Evolutionary conservation across 352 stramenopile species (phyloP).

Genomic region (Peronospora destructor): DNA sequence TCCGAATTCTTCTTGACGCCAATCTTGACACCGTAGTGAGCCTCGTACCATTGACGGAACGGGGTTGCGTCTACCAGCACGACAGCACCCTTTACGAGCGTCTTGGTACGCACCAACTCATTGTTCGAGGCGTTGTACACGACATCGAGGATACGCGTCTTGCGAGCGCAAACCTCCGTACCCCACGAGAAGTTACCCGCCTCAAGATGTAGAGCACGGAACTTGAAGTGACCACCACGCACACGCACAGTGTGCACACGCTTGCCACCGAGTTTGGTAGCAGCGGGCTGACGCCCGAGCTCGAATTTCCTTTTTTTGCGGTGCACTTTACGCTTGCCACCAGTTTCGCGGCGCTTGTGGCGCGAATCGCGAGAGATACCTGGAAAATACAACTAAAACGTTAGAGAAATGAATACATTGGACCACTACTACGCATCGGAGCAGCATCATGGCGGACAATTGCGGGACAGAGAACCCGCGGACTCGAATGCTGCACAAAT

Average conservation of each 20-base stretch:
- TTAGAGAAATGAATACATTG: slow-evolving; percentile 10
- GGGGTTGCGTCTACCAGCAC: slow-evolving; percentile 97
- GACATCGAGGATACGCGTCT: slow-evolving; percentile 99
- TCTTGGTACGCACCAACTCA: slow-evolving; percentile 99
- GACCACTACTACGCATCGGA: slow-evolving; percentile 15
- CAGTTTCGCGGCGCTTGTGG: slow-evolving; percentile 99
- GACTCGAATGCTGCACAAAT: slow-evolving; percentile 87
- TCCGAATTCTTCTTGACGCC: slow-evolving; percentile 83
- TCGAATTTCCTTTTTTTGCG: slow-evolving; percentile 99
- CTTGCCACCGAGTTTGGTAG: slow-evolving; percentile 98
- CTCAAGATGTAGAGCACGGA: slow-evolving; percentile 96
- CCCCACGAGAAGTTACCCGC: slow-evolving; percentile 99
- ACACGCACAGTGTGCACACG: slow-evolving; percentile 93
- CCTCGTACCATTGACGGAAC: slow-evolving; percentile 99
- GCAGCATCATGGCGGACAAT: slow-evolving; percentile 9
- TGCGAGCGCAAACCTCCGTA: slow-evolving; percentile 95
- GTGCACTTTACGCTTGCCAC: slow-evolving; percentile 95
- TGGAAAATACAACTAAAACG: slow-evolving; percentile 28
- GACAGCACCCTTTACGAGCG: slow-evolving; percentile 98
- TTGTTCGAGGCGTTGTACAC: slow-evolving; percentile 99
- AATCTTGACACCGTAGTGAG: slow-evolving; percentile 95
- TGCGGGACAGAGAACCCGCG: slow-evolving; percentile 27
- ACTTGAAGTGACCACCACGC: slow-evolving; percentile 98
- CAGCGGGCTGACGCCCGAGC: slow-evolving; percentile 94
- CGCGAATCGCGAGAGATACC: slow-evolving; percentile 99